A percentile compares a stretch with the other conserved stretches of the same genome.
Evolutionary conservation across 495 filamentous ascomycete species (phyloP).

Genomic region (Clavariopsis aquatica): DNA sequence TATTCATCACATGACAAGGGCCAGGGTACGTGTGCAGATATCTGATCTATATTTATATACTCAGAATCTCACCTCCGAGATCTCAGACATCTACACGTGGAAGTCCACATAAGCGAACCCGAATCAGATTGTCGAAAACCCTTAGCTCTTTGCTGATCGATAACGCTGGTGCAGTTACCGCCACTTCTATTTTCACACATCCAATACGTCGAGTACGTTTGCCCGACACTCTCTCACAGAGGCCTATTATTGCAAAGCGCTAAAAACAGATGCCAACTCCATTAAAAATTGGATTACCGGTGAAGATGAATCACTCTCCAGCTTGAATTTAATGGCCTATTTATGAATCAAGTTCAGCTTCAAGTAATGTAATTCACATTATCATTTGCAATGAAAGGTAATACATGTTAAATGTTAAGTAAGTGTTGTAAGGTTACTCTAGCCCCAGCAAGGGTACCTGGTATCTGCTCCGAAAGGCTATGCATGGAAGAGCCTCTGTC

Average conservation of each 20-base stretch:
- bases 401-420: too few species aligned
- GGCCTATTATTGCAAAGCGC: not conserved
- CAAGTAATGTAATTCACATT: too few species aligned
- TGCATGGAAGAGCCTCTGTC: too few species aligned
- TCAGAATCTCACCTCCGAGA: not conserved
- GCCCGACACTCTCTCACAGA: too few species aligned
- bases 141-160: slow-evolving; percentile 6
- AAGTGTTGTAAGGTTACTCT: too few species aligned
- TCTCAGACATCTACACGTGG: slow-evolving; percentile 12
- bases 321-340: too few species aligned
- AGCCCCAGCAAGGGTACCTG: too few species aligned
- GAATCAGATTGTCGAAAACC: not conserved
- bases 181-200: not conserved
- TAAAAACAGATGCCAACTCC: not conserved
- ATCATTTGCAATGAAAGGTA: too few species aligned
- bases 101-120: not conserved
- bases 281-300: not conserved
- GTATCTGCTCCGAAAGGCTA: too few species aligned
- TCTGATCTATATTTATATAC: not conserved
- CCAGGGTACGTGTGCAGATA: too few species aligned
- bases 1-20: too few species aligned
- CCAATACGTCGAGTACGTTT: not conserved
- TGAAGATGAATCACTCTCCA: not conserved
- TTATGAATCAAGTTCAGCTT: too few species aligned
- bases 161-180: not conserved